Evolutionary conservation across 306 rosid species (phyloP).

Genomic region (Notholithocarpus densiflorus): DNA sequence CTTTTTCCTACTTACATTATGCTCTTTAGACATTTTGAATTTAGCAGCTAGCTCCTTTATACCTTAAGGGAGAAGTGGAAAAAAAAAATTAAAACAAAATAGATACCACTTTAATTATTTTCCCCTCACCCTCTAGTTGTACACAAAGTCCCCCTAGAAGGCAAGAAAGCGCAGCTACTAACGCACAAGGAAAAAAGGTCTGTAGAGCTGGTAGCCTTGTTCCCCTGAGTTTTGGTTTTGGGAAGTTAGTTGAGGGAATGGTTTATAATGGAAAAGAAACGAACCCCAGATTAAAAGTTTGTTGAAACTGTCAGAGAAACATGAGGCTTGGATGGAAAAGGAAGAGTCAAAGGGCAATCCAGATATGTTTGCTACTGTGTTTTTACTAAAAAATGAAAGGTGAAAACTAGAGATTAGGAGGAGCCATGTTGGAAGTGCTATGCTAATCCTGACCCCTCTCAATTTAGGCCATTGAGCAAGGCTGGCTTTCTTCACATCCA

Average conservation of each 20-base stretch:
- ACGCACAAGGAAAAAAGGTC: constrained; percentile 10
- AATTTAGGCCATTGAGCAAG: not conserved
- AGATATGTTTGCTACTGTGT: not conserved
- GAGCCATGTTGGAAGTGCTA: not conserved
- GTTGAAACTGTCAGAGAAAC: constrained; percentile 22
- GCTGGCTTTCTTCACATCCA: not conserved
- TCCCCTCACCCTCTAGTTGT: no score
- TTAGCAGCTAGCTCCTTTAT: constrained; percentile 34
- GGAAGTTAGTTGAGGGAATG: not conserved
- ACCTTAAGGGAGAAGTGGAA: not conserved
- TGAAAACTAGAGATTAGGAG: constrained; percentile 8
- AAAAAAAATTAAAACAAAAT: not conserved
- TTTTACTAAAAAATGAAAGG: constrained; percentile 25
- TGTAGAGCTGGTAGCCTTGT: constrained; percentile 12
- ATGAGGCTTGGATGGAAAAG: constrained; percentile 32
- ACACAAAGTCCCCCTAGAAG: not conserved
- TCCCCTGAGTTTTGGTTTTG: constrained; percentile 4
- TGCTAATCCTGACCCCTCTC: not conserved
- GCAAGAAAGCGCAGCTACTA: constrained; percentile 6
- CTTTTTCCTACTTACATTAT: constrained; percentile 17
- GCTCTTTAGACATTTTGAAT: constrained; percentile 26
- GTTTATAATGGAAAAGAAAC: not conserved
- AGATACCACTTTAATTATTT: not conserved
- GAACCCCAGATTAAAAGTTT: not conserved
- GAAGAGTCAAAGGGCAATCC: constrained; percentile 12